These are phyloP conservation scores for Basidioascus undulatus DNA, from an alignment of 768 basidiomycete species.

Conservation along the genomic window DNA sequence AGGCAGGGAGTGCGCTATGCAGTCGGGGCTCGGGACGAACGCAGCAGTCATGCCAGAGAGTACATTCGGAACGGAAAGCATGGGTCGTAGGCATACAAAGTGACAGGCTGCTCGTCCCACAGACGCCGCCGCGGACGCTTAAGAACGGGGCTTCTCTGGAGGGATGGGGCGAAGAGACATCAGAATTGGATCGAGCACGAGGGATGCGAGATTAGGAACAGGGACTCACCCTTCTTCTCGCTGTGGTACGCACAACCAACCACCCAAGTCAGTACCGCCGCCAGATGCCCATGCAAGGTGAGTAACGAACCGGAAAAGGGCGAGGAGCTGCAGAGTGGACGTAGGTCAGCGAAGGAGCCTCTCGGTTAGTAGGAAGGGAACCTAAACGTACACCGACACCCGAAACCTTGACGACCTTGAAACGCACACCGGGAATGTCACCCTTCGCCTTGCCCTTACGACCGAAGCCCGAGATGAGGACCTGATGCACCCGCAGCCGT, in stretches of 20 bases:
- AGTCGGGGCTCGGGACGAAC: no score
- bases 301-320: no score
- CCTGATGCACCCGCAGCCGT: no score
- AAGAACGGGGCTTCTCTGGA: constrained; percentile 53
- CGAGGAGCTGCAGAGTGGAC: no score
- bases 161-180: constrained; percentile 4
- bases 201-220: background rate
- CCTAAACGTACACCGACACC: constrained; percentile 97
- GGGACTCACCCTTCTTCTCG: constrained; percentile 65
- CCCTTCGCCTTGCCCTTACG: constrained; percentile 98
- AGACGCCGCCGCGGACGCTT: constrained; percentile 10
- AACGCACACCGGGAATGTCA: constrained; percentile 99
- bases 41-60: no score
- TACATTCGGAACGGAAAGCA: no score
- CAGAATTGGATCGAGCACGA: no score
- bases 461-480: constrained; percentile 99
- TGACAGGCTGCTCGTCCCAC: background rate
- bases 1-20: no score
- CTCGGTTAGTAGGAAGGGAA: no score
- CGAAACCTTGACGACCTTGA: constrained; percentile 99
- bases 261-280: no score
- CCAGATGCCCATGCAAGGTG: no score
- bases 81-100: background rate
- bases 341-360: no score
- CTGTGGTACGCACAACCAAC: constrained; percentile 96